Percentiles rank a stretch among this genome's conserved stretches.
Evolutionary conservation across 2,329 filamentous ascomycete species (phyloP).

Genomic region (Colletotrichum cereale): DNA sequence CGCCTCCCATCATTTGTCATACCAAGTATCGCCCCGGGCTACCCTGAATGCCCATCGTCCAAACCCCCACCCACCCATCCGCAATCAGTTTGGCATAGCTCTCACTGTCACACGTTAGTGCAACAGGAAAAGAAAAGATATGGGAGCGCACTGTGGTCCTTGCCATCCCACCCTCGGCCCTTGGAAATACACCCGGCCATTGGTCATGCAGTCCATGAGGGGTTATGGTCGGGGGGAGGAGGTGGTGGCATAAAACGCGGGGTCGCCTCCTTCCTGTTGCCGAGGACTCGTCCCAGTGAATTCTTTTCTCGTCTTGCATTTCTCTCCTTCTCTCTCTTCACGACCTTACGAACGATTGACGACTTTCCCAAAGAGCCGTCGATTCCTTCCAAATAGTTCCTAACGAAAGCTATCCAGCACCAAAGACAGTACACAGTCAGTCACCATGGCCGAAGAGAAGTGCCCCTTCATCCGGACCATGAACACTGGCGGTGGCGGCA

Average conservation of each 20-base stretch:
- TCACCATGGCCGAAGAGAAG: constrained; percentile 36
- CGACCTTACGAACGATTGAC: constrained; percentile 16
- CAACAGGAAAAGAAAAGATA: constrained; percentile 17
- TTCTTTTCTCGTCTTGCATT: neutral
- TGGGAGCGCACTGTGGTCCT: constrained; percentile 27
- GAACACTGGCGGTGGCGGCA: constrained; percentile 71
- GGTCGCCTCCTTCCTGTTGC: constrained; percentile 26
- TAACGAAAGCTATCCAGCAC: neutral
- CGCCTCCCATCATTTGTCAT: constrained; percentile 24
- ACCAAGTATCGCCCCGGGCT: neutral
- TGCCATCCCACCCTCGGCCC: constrained; percentile 30
- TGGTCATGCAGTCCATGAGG: constrained; percentile 38
- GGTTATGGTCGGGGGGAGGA: constrained; percentile 10
- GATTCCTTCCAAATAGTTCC: neutral
- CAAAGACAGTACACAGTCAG: neutral
- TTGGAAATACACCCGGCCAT: constrained; percentile 25
- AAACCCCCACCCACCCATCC: constrained; percentile 6
- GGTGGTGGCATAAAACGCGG: constrained; percentile 36
- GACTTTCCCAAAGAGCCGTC: neutral
- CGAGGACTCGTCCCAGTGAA: neutral
- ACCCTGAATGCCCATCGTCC: neutral
- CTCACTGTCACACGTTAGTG: constrained; percentile 31
- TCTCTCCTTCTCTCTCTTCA: neutral
- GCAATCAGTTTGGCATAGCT: constrained; percentile 20
- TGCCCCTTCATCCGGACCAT: constrained; percentile 40